These are phyloP conservation scores for Podaxis sp. DNA, from an alignment of 768 basidiomycete species.

Conservation along the genomic window DNA sequence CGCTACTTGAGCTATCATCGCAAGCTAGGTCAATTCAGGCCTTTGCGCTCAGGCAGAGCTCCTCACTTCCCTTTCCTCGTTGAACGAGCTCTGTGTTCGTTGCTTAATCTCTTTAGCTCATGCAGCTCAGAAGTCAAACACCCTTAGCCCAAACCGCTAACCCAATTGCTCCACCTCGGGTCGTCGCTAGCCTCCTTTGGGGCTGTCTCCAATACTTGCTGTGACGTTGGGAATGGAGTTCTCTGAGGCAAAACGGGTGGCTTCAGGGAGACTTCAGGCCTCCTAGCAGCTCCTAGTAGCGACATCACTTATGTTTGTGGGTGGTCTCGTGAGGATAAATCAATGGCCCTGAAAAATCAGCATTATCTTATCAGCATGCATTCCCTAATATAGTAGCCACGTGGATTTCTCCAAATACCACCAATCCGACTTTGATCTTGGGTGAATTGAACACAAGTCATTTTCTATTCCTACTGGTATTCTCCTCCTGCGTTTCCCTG, in stretches of 20 bases:
- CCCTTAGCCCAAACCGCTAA: background rate
- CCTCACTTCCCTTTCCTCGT: no score
- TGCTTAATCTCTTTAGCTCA: background rate
- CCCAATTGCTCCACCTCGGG: background rate
- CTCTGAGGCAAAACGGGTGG: no score
- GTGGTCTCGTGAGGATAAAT: background rate
- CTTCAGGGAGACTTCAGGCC: no score
- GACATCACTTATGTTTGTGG: background rate
- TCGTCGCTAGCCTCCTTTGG: background rate
- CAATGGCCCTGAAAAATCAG: conserved; percentile 22
- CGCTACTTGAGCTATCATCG: no score
- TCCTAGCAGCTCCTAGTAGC: no score
- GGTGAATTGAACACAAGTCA: background rate
- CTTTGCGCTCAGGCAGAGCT: no score
- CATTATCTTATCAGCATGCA: conserved; percentile 28
- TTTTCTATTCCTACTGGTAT: background rate
- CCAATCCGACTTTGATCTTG: conserved; percentile 7
- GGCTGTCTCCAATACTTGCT: no score
- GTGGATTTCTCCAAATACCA: conserved; percentile 6
- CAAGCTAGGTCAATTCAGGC: no score
- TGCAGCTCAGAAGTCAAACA: background rate
- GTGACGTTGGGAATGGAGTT: no score
- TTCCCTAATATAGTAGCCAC: conserved; percentile 12
- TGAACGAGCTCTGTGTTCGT: no score
- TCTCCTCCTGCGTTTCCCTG: background rate